Percentiles rank a stretch among this genome's conserved stretches.
Conservation (phyloP, 805 yeast genomes). For the Saccharomycopsis synnaedendra region DNA sequence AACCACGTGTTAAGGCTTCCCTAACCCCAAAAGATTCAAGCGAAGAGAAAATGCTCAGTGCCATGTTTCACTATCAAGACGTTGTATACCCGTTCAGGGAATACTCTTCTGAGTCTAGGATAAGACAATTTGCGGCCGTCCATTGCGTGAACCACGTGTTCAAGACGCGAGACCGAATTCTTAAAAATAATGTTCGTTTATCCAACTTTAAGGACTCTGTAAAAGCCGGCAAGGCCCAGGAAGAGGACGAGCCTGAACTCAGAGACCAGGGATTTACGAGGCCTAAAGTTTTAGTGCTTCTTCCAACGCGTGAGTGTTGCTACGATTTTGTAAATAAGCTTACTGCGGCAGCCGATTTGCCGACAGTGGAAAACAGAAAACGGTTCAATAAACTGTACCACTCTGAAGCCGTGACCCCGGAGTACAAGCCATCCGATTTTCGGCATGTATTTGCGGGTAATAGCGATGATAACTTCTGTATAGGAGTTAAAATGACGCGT, state of each 20-base stretch:
- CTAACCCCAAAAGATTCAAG: too few species aligned
- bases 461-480: conserved; percentile 79
- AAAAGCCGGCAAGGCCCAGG: conserved; percentile 21
- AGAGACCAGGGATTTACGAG: conserved; percentile 95
- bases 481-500: conserved; percentile 86
- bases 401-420: conserved; percentile 28
- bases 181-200: conserved; percentile 61
- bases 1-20: conserved; percentile 25
- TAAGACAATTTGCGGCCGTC: conserved; percentile 52
- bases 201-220: conserved; percentile 30
- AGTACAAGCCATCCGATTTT: conserved; percentile 74
- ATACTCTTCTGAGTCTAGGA: conserved; percentile 35
- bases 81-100: conserved; percentile 46
- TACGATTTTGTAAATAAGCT: conserved; percentile 55
- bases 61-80: conserved; percentile 61
- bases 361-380: conserved; percentile 70
- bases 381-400: conserved; percentile 65
- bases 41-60: too few species aligned
- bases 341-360: conserved; percentile 50
- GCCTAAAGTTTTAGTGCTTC: conserved; percentile 71
- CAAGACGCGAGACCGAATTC: conserved; percentile 77
- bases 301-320: conserved; percentile 78
- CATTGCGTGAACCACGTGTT: conserved; percentile 76
- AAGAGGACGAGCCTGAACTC: conserved; percentile 50
- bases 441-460: conserved; percentile 74